Percentiles rank a stretch among this genome's conserved stretches.
Evolutionary conservation across 2,329 filamentous ascomycete genomes (phyloP).

Genomic region (Pezicula rhizophila): DNA sequence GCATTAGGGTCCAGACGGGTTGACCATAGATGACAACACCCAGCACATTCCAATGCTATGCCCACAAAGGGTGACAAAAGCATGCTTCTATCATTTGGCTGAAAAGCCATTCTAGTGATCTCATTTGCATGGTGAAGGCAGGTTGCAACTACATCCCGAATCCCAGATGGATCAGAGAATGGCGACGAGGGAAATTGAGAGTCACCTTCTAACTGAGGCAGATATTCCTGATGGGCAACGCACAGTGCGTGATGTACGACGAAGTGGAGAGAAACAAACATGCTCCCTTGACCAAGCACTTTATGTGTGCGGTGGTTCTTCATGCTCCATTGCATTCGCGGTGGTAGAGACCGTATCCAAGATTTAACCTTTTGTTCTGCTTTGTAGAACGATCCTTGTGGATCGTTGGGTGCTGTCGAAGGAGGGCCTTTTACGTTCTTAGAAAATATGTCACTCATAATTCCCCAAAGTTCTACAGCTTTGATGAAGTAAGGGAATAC

Average conservation of each 20-base stretch:
- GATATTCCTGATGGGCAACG: not conserved
- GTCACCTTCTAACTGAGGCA: not conserved
- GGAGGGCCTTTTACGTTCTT: not conserved
- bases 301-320: not conserved
- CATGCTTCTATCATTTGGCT: not conserved
- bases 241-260: not conserved
- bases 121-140: not conserved
- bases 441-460: not conserved
- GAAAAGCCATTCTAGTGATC: not conserved
- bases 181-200: not conserved
- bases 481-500: not conserved
- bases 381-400: not conserved
- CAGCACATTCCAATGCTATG: not conserved
- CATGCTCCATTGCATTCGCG: not conserved
- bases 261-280: not conserved
- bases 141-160: not conserved
- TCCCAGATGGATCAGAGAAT: not conserved
- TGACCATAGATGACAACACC: not conserved
- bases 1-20: not conserved
- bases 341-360: not conserved
- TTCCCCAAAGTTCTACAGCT: not conserved
- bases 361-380: not conserved
- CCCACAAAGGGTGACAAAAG: not conserved
- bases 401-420: not conserved
- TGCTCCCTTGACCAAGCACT: not conserved